These are phyloP conservation scores for Grigorovia humatica DNA, from an alignment of 805 yeast genomes.

Conservation along the genomic window DNA sequence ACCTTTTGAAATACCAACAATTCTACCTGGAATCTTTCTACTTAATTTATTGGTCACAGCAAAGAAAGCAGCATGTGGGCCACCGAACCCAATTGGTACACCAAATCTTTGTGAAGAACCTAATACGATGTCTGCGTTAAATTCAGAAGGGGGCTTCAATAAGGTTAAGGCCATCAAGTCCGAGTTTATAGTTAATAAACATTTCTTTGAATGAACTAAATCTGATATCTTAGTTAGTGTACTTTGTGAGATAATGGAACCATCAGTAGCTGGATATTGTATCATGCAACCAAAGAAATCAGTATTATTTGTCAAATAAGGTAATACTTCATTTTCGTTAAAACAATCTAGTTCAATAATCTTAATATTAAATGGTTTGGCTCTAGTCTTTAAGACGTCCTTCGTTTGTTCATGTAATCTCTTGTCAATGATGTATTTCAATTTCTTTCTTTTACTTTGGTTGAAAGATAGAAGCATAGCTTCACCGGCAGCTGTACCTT, in stretches of 20 bases:
- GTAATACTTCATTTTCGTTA: slow-evolving; percentile 17
- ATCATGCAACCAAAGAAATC: slow-evolving; percentile 37
- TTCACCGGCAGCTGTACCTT: slow-evolving; percentile 96
- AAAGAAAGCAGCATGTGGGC: slow-evolving; percentile 97
- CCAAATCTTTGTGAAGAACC: slow-evolving; percentile 96
- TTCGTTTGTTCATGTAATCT: slow-evolving; percentile 80
- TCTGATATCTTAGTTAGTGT: slow-evolving; percentile 50
- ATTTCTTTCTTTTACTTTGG: slow-evolving; percentile 54
- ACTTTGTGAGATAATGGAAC: slow-evolving; percentile 42
- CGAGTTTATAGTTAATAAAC: slow-evolving; percentile 76
- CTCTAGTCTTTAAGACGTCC: slow-evolving; percentile 69
- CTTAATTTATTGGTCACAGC: slow-evolving; percentile 73
- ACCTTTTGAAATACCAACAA: slow-evolving; percentile 88
- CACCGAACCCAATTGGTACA: slow-evolving; percentile 96
- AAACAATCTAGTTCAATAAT: slow-evolving; percentile 48
- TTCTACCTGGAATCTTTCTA: slow-evolving; percentile 93
- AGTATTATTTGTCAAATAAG: neutral
- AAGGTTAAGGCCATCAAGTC: slow-evolving; percentile 84
- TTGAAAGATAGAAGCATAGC: slow-evolving; percentile 83
- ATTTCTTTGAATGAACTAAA: slow-evolving; percentile 58
- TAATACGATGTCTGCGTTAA: slow-evolving; percentile 86
- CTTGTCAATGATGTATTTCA: slow-evolving; percentile 59
- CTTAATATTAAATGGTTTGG: slow-evolving; percentile 60
- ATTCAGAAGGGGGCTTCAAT: slow-evolving; percentile 70
- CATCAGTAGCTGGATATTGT: slow-evolving; percentile 88